Conservation (phyloP, 1,284 basidiomycete genomes). For the Boletellus deceptivus region DNA sequence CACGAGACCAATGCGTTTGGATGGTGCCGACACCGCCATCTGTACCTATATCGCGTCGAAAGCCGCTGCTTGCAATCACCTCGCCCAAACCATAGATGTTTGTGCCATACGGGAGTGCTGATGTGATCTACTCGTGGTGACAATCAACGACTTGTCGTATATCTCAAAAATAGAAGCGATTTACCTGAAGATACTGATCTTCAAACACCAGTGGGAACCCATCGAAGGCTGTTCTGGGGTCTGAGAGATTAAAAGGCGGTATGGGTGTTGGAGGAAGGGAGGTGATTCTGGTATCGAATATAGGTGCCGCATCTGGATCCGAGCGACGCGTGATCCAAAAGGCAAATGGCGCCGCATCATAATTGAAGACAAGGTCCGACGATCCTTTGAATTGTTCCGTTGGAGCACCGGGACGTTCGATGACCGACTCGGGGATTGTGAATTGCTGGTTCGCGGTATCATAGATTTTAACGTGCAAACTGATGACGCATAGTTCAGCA, state of each 20-base stretch:
- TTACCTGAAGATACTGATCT: slow-evolving; percentile 62
- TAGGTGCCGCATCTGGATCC: slow-evolving; percentile 50
- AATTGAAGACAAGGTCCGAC: slow-evolving; percentile 69
- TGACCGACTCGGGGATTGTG: slow-evolving; percentile 60
- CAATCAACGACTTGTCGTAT: neutral
- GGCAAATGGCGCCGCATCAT: slow-evolving; percentile 62
- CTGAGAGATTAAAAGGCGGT: slow-evolving; percentile 43
- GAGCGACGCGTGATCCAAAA: slow-evolving; percentile 77
- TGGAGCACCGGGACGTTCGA: slow-evolving; percentile 45
- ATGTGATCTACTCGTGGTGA: slow-evolving; percentile 48
- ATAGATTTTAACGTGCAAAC: slow-evolving; percentile 75
- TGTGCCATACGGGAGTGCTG: slow-evolving; percentile 58
- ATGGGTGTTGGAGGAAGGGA: slow-evolving; percentile 59
- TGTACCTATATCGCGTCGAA: slow-evolving; percentile 57
- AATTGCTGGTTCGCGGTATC: slow-evolving; percentile 68
- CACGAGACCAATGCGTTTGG: slow-evolving; percentile 72
- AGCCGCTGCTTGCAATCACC: slow-evolving; percentile 63
- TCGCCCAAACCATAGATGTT: slow-evolving; percentile 83
- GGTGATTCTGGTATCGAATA: slow-evolving; percentile 71
- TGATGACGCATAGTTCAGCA: slow-evolving; percentile 24
- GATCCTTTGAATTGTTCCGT: slow-evolving; percentile 35
- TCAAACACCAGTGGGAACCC: slow-evolving; percentile 74
- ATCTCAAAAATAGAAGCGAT: neutral
- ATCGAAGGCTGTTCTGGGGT: slow-evolving; percentile 51
- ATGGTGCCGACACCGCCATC: slow-evolving; percentile 55